Conservation (phyloP, 2,329 filamentous ascomycete genomes). For the Fusarium hainanense region DNA sequence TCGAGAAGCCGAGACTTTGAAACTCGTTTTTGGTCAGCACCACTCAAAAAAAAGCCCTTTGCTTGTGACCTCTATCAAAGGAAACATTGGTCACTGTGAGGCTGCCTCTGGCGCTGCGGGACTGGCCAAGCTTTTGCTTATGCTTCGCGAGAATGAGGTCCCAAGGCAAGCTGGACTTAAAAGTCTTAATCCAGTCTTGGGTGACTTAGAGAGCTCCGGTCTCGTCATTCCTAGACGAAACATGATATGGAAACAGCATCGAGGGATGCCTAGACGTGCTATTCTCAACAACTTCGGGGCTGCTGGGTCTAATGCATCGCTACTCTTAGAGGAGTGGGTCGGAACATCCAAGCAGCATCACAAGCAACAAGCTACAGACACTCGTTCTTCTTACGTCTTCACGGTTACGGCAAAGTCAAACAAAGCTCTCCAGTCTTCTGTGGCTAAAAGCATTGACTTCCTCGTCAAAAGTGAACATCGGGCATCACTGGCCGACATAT, state of each 20-base stretch:
- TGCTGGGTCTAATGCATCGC: conserved; percentile 2
- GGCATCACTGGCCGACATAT: no score
- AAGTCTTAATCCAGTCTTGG: background rate
- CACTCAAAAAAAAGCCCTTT: background rate
- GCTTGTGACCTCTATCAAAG: background rate
- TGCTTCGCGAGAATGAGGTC: background rate
- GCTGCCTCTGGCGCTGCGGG: conserved; percentile 1
- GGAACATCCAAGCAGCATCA: background rate
- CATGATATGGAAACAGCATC: background rate
- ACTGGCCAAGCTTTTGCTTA: background rate
- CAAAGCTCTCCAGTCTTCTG: background rate
- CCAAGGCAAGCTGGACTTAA: background rate
- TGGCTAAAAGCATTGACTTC: no score
- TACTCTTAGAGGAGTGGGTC: conserved; percentile 4
- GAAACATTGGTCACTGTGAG: background rate
- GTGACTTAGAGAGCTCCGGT: background rate
- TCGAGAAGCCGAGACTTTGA: conserved; percentile 1
- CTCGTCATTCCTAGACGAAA: background rate
- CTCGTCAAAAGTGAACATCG: no score
- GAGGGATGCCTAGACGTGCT: background rate
- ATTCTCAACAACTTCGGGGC: conserved; percentile 8
- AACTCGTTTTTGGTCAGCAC: background rate
- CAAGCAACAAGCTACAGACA: no score
- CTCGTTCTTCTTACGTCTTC: background rate
- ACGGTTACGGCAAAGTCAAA: background rate